Evolutionary conservation across 192 early-diverging fungal genomes (phyloP).

Genomic region (Diversispora eburnea): DNA sequence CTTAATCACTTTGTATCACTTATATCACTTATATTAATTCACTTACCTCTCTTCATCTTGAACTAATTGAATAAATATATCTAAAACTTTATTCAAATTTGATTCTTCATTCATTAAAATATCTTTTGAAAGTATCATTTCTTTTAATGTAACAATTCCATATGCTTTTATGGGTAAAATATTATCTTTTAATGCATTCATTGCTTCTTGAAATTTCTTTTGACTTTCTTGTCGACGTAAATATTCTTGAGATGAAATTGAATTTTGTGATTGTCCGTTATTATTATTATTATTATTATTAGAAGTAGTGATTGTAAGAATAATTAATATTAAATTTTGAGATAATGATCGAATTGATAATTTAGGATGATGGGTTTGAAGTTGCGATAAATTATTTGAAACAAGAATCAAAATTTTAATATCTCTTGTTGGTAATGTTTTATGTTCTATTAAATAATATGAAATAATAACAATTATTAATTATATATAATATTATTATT

Average conservation of each 20-base stretch:
- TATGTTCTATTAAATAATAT: no score
- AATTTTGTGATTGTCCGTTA: constrained; percentile 20
- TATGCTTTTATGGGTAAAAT: constrained; percentile 85
- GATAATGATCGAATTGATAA: constrained; percentile 45
- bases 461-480: no score
- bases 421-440: no score
- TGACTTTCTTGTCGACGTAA: constrained; percentile 39
- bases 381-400: not conserved
- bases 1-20: no score
- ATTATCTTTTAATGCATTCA: constrained; percentile 73
- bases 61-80: constrained; percentile 76
- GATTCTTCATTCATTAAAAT: constrained; percentile 49
- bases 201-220: constrained; percentile 64
- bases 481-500: no score
- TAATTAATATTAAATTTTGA: constrained; percentile 45
- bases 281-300: no score
- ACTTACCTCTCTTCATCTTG: constrained; percentile 72
- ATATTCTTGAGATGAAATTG: constrained; percentile 2
- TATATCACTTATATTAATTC: not conserved
- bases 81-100: constrained; percentile 62
- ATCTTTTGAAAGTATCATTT: constrained; percentile 74
- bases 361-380: not conserved
- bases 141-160: constrained; percentile 76
- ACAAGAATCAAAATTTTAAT: not conserved
- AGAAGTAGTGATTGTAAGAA: constrained; percentile 43